phyloP scores from a whole-genome alignment of 2,329 filamentous ascomycete genomes.

The Aspergillus cejpii region DNA sequence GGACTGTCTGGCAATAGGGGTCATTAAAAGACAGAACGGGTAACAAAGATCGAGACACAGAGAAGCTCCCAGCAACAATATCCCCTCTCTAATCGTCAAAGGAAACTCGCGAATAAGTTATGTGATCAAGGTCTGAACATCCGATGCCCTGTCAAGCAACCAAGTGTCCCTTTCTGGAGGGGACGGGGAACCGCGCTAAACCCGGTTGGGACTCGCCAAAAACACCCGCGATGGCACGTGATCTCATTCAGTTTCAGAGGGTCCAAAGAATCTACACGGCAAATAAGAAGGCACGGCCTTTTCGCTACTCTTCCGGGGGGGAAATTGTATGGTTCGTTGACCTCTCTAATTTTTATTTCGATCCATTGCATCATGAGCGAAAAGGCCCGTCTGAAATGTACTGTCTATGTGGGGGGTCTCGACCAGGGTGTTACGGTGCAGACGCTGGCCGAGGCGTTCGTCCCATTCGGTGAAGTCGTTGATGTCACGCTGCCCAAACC shows the following conservation, averaged over 20 bases:
- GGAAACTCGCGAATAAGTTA: constrained; percentile 22
- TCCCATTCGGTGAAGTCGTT: constrained; percentile 92
- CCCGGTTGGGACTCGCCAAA: constrained; percentile 31
- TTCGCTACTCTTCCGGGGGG: neutral
- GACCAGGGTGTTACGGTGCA: constrained; percentile 67
- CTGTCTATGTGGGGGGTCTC: constrained; percentile 85
- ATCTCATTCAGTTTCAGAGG: constrained; percentile 26
- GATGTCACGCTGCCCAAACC: constrained; percentile 87
- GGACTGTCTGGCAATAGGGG: constrained; percentile 9
- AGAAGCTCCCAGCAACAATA: constrained; percentile 10
- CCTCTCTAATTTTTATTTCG: neutral
- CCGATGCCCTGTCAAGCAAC: constrained; percentile 23
- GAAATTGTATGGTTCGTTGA: neutral
- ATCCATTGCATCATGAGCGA: constrained; percentile 62
- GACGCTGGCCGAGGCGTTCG: constrained; percentile 81
- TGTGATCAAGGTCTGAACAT: constrained; percentile 19
- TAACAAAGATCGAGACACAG: constrained; percentile 6
- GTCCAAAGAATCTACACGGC: constrained; percentile 5
- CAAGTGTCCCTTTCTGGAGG: constrained; percentile 38
- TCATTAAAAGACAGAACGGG: constrained; percentile 16
- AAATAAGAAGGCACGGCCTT: neutral
- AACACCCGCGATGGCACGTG: constrained; percentile 29
- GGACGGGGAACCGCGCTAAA: constrained; percentile 27
- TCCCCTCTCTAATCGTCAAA: constrained; percentile 27
- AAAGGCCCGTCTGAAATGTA: constrained; percentile 74